Evolutionary conservation across 225 moss, liverwort and hornwort species (phyloP).

Genomic region (Pseudisothecium myosuroides): DNA sequence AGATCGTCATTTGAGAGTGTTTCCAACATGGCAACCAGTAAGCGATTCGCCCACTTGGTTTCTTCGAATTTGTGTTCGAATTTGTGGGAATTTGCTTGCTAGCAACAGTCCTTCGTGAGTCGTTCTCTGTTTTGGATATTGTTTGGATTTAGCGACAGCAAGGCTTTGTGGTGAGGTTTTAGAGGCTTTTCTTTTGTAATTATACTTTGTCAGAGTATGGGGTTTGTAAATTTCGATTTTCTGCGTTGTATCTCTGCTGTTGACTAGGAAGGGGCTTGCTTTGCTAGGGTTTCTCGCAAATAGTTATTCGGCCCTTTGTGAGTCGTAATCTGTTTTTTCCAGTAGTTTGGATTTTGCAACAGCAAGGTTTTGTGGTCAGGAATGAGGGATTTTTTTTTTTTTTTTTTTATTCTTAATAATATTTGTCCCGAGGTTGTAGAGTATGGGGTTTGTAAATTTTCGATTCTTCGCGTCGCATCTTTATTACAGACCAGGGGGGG

Average conservation of each 20-base stretch:
- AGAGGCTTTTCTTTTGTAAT: no score
- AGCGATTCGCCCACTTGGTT: background rate
- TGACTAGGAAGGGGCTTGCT: background rate
- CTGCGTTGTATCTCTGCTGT: background rate
- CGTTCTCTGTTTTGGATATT: background rate
- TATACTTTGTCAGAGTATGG: background rate
- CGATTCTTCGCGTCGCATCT: background rate
- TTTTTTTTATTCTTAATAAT: no score
- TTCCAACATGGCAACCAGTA: conserved; percentile 16
- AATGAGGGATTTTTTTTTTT: no score
- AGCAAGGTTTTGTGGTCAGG: background rate
- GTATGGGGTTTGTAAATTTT: background rate
- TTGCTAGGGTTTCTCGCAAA: background rate
- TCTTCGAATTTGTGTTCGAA: background rate
- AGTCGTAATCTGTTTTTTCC: background rate
- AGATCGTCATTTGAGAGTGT: background rate
- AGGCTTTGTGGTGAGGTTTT: background rate
- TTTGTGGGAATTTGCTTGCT: background rate
- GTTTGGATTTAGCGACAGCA: background rate
- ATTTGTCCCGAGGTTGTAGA: background rate
- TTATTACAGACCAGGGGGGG: background rate
- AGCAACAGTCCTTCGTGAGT: background rate
- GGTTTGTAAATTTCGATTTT: background rate
- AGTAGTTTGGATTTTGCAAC: background rate
- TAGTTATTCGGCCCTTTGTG: background rate